A percentile compares a stretch with the other conserved stretches of the same genome.
Conservation (phyloP, 2,329 filamentous ascomycete genomes). For the Microsporum ferrugineum region DNA sequence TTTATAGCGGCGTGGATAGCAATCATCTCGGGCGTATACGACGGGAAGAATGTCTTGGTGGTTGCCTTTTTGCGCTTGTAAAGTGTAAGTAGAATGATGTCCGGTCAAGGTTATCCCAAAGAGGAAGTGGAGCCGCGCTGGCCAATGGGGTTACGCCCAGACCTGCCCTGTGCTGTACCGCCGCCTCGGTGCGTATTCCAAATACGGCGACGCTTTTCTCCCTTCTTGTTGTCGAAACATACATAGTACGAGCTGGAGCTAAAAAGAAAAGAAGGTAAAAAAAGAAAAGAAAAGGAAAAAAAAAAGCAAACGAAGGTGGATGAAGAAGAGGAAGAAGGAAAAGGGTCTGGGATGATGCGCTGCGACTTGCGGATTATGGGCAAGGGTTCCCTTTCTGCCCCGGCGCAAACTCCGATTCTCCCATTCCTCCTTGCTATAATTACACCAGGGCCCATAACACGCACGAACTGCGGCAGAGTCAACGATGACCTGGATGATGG, state of each 20-base stretch:
- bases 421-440: background rate
- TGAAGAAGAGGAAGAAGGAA: background rate
- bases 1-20: no score
- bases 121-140: background rate
- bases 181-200: constrained; percentile 2
- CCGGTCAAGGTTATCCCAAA: background rate
- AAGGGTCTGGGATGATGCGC: background rate
- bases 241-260: background rate
- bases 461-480: background rate
- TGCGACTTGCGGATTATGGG: background rate
- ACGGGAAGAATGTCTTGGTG: no score
- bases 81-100: background rate
- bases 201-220: background rate
- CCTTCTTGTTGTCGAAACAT: background rate
- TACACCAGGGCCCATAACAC: background rate
- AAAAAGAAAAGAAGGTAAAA: background rate
- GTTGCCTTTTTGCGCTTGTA: no score
- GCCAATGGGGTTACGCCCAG: background rate
- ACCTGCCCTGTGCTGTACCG: constrained; percentile 1
- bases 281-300: background rate
- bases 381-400: background rate
- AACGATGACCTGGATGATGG: background rate
- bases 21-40: no score
- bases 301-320: background rate
- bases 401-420: background rate